phyloP scores from a whole-genome alignment of 2,329 filamentous ascomycete species.

The Colletotrichum camelliae region DNA sequence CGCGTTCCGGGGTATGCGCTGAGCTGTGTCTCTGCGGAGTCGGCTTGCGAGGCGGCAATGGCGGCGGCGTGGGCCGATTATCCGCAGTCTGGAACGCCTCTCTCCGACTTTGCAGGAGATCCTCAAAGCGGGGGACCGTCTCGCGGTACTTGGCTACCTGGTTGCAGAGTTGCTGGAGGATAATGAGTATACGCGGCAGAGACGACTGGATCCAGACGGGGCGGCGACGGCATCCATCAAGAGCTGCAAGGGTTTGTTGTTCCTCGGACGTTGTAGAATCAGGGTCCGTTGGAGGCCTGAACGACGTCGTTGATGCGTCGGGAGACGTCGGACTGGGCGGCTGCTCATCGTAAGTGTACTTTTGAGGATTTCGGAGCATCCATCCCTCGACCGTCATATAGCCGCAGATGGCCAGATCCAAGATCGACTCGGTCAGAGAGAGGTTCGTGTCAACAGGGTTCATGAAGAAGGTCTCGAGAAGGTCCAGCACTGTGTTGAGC shows the following conservation, averaged over 20 bases:
- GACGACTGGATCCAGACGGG: slow-evolving; percentile 58
- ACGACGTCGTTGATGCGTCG: slow-evolving; percentile 37
- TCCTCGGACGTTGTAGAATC: slow-evolving; percentile 46
- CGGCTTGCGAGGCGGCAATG: slow-evolving; percentile 27
- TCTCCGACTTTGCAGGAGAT: slow-evolving; percentile 69
- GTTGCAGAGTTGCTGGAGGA: slow-evolving; percentile 65
- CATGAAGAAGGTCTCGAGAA: slow-evolving; percentile 81
- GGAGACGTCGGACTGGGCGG: slow-evolving; percentile 33
- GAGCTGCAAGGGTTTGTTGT: slow-evolving; percentile 48
- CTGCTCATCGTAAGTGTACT: slow-evolving; percentile 60
- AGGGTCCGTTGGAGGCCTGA: slow-evolving; percentile 41
- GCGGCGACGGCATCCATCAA: slow-evolving; percentile 57
- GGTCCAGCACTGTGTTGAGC: slow-evolving; percentile 69
- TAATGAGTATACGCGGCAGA: slow-evolving; percentile 58
- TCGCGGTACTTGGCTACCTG: slow-evolving; percentile 68
- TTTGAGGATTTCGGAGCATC: slow-evolving; percentile 77
- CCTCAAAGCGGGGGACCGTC: slow-evolving; percentile 74
- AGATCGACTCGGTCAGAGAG: slow-evolving; percentile 81
- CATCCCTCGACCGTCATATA: slow-evolving; percentile 89
- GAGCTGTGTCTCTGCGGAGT: slow-evolving; percentile 28
- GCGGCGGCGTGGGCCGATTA: slow-evolving; percentile 35
- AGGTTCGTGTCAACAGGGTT: slow-evolving; percentile 94
- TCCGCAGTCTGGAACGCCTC: slow-evolving; percentile 69
- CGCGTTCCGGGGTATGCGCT: slow-evolving; percentile 43
- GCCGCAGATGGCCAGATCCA: slow-evolving; percentile 84